Percentiles rank a stretch among this genome's conserved stretches.
Conservation (phyloP, 345 rosid genomes). For the Mercurialis annua region DNA sequence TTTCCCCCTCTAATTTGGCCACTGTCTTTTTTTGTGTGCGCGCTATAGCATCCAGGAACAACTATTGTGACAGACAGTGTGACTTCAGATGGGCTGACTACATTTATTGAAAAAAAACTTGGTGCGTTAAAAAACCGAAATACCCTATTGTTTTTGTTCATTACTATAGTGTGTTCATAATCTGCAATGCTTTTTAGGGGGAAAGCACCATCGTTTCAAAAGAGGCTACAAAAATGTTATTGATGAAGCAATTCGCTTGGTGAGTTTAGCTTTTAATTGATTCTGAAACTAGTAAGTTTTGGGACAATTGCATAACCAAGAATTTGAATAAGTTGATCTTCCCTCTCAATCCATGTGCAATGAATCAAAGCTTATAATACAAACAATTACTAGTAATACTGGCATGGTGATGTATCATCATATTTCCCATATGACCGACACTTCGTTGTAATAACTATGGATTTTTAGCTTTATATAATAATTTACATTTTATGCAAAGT, state of each 20-base stretch:
- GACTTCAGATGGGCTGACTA: conserved; percentile 90
- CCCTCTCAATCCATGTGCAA: conserved; percentile 3
- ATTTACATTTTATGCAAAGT: background rate
- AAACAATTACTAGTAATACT: background rate
- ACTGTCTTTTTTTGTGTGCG: conserved; percentile 8
- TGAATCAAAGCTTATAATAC: background rate
- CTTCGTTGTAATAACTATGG: too few species aligned
- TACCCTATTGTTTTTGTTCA: background rate
- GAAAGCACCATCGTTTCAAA: conserved; percentile 93
- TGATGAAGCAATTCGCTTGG: conserved; percentile 94
- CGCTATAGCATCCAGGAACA: conserved; percentile 80
- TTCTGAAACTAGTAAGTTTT: background rate
- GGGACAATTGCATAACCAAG: background rate
- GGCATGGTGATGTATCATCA: background rate
- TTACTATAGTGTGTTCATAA: conserved; percentile 12
- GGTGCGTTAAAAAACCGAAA: conserved; percentile 44
- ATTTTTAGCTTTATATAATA: background rate
- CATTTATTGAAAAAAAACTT: conserved; percentile 84
- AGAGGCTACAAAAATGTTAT: conserved; percentile 97
- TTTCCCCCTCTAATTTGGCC: background rate
- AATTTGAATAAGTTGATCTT: background rate
- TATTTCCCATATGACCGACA: background rate
- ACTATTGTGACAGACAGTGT: conserved; percentile 97
- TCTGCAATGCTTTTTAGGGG: conserved; percentile 46
- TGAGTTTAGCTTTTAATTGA: conserved; percentile 31